Evolutionary conservation across 2,329 filamentous ascomycete genomes (phyloP), one percentile per base, ranked within the genome.

Genomic region (Pestalotiopsis sp.): DNA sequence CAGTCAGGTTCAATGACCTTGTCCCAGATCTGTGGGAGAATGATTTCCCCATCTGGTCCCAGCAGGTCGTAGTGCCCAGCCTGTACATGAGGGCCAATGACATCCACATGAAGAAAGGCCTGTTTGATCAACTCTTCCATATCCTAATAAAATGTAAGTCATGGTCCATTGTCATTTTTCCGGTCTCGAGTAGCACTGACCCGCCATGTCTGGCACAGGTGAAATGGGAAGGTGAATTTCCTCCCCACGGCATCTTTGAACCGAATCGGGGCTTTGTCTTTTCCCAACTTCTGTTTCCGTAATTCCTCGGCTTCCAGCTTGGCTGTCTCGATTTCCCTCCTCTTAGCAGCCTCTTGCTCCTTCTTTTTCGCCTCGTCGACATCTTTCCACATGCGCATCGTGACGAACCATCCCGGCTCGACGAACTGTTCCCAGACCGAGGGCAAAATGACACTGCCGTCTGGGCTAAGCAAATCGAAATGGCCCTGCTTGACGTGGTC

Each of bases 211-310:
- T 90, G 89, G 80, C 94, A 97, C 39, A 97, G 79, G 71, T 95
- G 89, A 81, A 91, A 97, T 1, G 95, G 95, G 76, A 98, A 97
- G 80, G 90, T 95, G 79, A 97, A 98, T 79, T 97, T 97, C 72
- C 95, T 88, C 39, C 93, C 93, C n/a, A 98, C 90, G 1, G 94
- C 94, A 78, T 98, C 95, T 81, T 97, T 97, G 83, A 97, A 97
- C 73, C 91, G 91, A 78, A 97, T 93, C 2, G 93, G 93, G 57
- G 90, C 85, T 78, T 93, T 92, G 45, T 91, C 87, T 69, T 86
- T 86, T 27, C 70, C 86, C 27, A 17, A 17, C 25, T 38, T 61
- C 0, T 14, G 25, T 27, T 23, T 17, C 57, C 2, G 57, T 2
- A 60, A 3, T 3, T 60, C 25, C 12, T 52, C 45, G 45, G 45